A percentile compares a stretch with the other conserved stretches of the same genome.
These are phyloP conservation scores for Apophysomyces ossiformis DNA, from an alignment of 371 early-diverging fungal species.

Conservation along the genomic window DNA sequence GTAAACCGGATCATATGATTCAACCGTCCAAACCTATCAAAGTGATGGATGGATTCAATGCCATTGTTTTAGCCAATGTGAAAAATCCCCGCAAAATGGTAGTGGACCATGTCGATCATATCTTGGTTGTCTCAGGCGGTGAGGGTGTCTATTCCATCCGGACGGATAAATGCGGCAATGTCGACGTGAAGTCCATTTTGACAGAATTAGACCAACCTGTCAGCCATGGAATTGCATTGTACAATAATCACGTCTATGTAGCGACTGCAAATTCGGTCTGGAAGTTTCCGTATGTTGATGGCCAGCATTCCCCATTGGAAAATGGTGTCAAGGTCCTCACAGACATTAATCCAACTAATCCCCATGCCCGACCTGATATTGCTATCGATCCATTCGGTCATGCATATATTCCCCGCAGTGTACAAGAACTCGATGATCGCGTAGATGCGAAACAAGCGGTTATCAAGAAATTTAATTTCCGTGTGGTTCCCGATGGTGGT, in stretches of 20 bases:
- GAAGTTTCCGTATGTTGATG: slow-evolving; percentile 47
- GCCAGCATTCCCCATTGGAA: slow-evolving; percentile 38
- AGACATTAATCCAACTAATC: slow-evolving; percentile 28
- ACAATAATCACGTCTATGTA: slow-evolving; percentile 34
- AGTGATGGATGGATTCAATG: slow-evolving; percentile 43
- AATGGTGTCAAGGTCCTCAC: slow-evolving; percentile 30
- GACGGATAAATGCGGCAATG: slow-evolving; percentile 50
- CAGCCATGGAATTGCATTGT: slow-evolving; percentile 33
- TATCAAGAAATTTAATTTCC: slow-evolving; percentile 50
- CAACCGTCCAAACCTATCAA: slow-evolving; percentile 25
- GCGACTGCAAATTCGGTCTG: slow-evolving; percentile 37
- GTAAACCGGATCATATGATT: slow-evolving; percentile 29
- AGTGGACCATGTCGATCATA: slow-evolving; percentile 43
- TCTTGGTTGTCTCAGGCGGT: slow-evolving; percentile 36
- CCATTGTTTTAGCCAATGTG: slow-evolving; percentile 32
- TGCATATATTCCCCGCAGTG: slow-evolving; percentile 37
- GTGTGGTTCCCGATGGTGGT: slow-evolving; percentile 33
- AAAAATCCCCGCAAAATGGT: slow-evolving; percentile 38
- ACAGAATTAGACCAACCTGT: slow-evolving; percentile 12
- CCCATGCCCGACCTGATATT: slow-evolving; percentile 28
- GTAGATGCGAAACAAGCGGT: slow-evolving; percentile 27
- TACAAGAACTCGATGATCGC: slow-evolving; percentile 16
- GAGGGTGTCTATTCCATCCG: slow-evolving; percentile 42
- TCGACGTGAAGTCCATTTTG: slow-evolving; percentile 27
- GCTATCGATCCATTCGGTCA: slow-evolving; percentile 47